Base-by-base conservation (phyloP, 1,284 basidiomycete species). In the Wolfiporia cocos region DNA sequence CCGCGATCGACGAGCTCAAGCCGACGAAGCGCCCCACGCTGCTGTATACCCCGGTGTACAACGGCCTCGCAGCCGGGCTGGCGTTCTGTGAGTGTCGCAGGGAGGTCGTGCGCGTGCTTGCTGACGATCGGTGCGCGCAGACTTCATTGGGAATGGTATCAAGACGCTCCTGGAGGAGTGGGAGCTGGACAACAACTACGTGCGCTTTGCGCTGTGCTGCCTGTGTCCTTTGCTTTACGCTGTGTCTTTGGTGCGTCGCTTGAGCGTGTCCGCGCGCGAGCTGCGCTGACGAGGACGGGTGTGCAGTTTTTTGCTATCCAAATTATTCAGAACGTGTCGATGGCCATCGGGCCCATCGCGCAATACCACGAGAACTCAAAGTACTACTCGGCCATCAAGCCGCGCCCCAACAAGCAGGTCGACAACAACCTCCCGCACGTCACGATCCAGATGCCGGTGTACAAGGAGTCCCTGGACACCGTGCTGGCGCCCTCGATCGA, bases 381-480 rank as follows among this genome's bases (percentile, higher is more conserved):
- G 46, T 74, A 71, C 55, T 75, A 68, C 59, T 70, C 66, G 5
- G 71, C 69, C 18, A 46, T 64, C 40, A 51, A 65, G 31, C 73
- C 73, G 0, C 53, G 56, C 5, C 53, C 66, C 29, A 68, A 64
- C 52, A 67, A 67, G 50, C 46, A 63, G 24, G 66, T 69, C 28
- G 67, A 69, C 47, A 65, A 66, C 40, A 62, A 64, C 45, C 63
- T 78, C 15, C 69, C 74, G 5, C 74, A 76, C 55, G 62, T 78
- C 47, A 75, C 75, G 6, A 70, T 76, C 43, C 69, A 74, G 55
- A 69, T 76, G 65, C 74, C 74, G n/a, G 74, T 76, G 15, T 77
- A 76, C 67, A 75, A 74, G 61, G 69, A 68, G 53, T 59, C 61
- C 39, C 47, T 58, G 34, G 64, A 68, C 18, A 49, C 46, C n/a